Evolutionary conservation across 129 eudicot species (phyloP), one percentile per base, ranked within the genome.

Genomic region (Smallanthus sonchifolius): DNA sequence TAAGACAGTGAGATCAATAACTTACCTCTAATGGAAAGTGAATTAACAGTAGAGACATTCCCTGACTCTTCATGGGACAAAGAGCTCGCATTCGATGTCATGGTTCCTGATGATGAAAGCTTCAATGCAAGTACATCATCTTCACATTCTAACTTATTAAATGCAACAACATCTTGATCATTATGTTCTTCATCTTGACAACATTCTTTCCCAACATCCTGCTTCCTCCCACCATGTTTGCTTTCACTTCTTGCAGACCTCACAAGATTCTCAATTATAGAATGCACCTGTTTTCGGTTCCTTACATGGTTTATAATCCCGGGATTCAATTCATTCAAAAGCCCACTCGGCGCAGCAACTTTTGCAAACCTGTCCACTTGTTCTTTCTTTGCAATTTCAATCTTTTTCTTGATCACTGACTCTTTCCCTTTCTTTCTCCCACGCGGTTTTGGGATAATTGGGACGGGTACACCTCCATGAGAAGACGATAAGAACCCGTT

Each of bases 231-330:
- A 62, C 66, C 65, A 35, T 37, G 75, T 66, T 55, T 76, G 64
- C 45, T 84, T 48, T 84, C 92, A 13, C 5, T 65, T 61, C 77
- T 90, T 74, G 83, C 90, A 51, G 95, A 89, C 72, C 73, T 87
- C 73, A 93, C 98, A 15, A 94, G 80, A 45, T 94, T 89, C 80
- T 91, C 96, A 38, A 94, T 91, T 57, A 94, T 94, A 36, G 99
- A 94, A 72, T 88, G 91, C 76, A 94, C 99, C 66, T 94, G 99
- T 79, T 87, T 94, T 14, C 96, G 85, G 79, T 94, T 94, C 52
- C 99, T 86, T 48, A 94, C 99, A 72, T 91, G 99, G 69, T 87
- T 94, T 67, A 94, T 94, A 44, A 94, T 94, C 42, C 99, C 96
- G 0, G 97, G 99, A 78, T 91, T 94, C 44, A 94, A 68, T 19